Evolutionary conservation across 2,329 filamentous ascomycete genomes (phyloP), one percentile per base, ranked within the genome.

Genomic region (Monosporascus sp.): DNA sequence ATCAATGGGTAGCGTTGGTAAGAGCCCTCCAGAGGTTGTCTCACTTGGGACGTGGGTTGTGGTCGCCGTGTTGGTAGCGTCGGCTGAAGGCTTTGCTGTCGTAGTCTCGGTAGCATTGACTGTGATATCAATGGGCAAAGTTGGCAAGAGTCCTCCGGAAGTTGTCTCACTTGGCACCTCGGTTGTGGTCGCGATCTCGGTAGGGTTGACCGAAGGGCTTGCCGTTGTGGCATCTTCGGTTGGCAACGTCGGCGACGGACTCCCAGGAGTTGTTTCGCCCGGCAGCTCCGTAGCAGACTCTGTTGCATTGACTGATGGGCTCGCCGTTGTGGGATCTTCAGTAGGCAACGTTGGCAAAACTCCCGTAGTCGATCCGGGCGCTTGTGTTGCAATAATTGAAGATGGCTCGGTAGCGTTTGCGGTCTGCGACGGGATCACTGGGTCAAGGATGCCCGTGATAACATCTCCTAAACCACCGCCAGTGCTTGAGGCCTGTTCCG

Each of bases 381-480:
- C 1, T 11, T 34, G 31, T 14, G 31, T 34, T 34, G 31, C 7
- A 14, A 34, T 20, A 8, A 16, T 27, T 14, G 43, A 22, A 27
- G 20, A 5, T 8, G 43, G 9, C 20, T 46, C 24, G 14, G 43
- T 46, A n/a, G 22, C 43, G 43, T 26, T 46, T 7, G 24, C 22
- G 14, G 43, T 46, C 22, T 8, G 16, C 22, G 43, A n/a, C 14
- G 43, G 22, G 16, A 17, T 11, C 16, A 56, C 34, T 41, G 43
- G 49, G 22, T 46, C 22, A 8, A 46, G 11, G n/a, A 46, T 26
- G 20, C 24, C 14, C 11, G 56, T 59, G 11, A 62, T 14, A 2
- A 55, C 52, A 51, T 49, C 61, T 4, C 64, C 22, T 16, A 66
- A 56, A 50, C 61, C 5, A 34, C 11, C 31, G 11, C 31, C 31